These are phyloP conservation scores for Phalaenopsis aphrodite DNA, from an alignment of 106 monocot genomes.

Conservation along the genomic window DNA sequence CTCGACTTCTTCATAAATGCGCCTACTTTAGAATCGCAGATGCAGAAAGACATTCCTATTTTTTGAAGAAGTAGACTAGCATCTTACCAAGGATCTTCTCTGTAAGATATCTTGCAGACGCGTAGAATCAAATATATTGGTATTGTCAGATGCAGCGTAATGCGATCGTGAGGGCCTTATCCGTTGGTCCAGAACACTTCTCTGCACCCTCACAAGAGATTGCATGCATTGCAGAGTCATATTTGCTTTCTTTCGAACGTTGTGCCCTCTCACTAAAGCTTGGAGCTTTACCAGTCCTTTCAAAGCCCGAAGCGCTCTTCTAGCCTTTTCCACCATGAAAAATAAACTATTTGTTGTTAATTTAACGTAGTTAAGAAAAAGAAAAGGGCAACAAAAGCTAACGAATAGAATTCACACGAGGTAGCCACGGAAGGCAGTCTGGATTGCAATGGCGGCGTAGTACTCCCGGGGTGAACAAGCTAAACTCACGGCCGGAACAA, in stretches of 20 bases:
- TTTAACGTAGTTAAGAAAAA: background rate
- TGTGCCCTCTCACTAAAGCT: slow-evolving; percentile 83
- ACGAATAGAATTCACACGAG: slow-evolving; percentile 24
- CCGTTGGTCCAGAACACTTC: slow-evolving; percentile 63
- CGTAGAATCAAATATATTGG: background rate
- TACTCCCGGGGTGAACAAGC: slow-evolving; percentile 38
- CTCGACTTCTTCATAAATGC: background rate
- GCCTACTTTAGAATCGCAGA: background rate
- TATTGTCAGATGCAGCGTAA: slow-evolving; percentile 22
- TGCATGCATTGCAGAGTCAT: slow-evolving; percentile 95
- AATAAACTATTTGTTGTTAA: background rate
- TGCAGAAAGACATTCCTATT: background rate
- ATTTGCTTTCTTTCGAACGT: slow-evolving; percentile 83
- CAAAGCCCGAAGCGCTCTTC: slow-evolving; percentile 73
- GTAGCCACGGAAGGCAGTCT: slow-evolving; percentile 85
- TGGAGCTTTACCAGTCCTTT: slow-evolving; percentile 90
- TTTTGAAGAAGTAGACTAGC: background rate
- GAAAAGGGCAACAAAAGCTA: background rate
- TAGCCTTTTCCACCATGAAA: slow-evolving; percentile 33
- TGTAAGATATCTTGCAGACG: background rate
- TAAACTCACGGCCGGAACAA: slow-evolving; percentile 44
- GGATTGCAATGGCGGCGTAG: slow-evolving; percentile 59
- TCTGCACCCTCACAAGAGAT: slow-evolving; percentile 72
- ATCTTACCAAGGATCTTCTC: background rate
- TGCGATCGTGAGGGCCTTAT: slow-evolving; percentile 35